phyloP scores from a whole-genome alignment of 441 rosid genomes.

The Breynia disticha region DNA sequence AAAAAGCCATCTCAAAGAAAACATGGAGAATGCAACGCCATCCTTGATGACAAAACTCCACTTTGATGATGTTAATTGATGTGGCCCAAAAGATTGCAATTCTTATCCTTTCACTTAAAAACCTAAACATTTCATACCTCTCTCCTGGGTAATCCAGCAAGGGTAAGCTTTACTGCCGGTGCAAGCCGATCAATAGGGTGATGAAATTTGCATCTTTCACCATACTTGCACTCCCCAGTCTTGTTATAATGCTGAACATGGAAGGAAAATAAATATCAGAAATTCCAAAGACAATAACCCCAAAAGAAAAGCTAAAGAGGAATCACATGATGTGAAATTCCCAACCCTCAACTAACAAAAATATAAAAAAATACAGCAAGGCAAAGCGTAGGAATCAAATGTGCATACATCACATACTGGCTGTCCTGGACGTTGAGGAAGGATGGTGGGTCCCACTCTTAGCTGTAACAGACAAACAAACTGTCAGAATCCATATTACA shows the following conservation, averaged over 20 bases:
- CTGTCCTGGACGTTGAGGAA: constrained; percentile 89
- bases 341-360: constrained; percentile 1
- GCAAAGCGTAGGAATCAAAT: constrained; percentile 2
- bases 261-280: background rate
- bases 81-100: too few species aligned
- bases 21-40: background rate
- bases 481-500: constrained; percentile 12
- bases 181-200: constrained; percentile 70
- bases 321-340: background rate
- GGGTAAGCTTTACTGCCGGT: constrained; percentile 59
- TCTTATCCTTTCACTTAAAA: too few species aligned
- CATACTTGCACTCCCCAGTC: constrained; percentile 84
- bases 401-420: constrained; percentile 80
- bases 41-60: background rate
- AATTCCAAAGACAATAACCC: background rate
- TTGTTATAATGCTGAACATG: constrained; percentile 69
- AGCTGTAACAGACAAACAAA: constrained; percentile 40
- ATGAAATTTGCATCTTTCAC: constrained; percentile 76
- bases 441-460: constrained; percentile 35
- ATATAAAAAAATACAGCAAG: background rate
- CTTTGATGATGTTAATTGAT: too few species aligned
- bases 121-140: constrained; percentile 38
- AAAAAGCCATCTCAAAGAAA: background rate
- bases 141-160: constrained; percentile 93
- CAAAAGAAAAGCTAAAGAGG: too few species aligned